phyloP scores from a whole-genome alignment of 495 filamentous ascomycete species.

The Melanomma pulvis-pyrius region DNA sequence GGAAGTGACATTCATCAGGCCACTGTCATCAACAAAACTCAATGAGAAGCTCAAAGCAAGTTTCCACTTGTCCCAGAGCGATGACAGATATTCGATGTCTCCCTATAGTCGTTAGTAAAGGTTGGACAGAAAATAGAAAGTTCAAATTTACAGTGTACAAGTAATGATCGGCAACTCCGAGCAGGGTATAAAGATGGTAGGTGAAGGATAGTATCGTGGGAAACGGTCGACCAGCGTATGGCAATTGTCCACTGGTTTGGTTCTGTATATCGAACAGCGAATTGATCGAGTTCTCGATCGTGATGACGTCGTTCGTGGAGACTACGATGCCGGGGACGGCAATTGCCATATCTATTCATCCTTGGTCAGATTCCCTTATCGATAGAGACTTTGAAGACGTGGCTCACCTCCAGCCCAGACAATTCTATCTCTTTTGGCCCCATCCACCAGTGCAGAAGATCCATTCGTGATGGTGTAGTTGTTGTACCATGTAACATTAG shows the following conservation, averaged over 20 bases:
- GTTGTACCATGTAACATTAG: constrained; percentile 39
- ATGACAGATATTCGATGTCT: constrained; percentile 32
- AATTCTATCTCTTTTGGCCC: constrained; percentile 30
- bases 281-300: constrained; percentile 52
- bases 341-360: constrained; percentile 48
- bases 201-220: constrained; percentile 36
- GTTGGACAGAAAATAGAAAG: not conserved
- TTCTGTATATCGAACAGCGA: constrained; percentile 52
- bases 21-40: constrained; percentile 43
- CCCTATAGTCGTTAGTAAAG: not conserved
- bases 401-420: constrained; percentile 22
- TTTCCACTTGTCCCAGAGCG: constrained; percentile 38
- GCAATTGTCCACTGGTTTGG: constrained; percentile 36
- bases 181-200: constrained; percentile 45
- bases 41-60: constrained; percentile 38
- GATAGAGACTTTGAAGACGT: not conserved
- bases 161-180: constrained; percentile 44
- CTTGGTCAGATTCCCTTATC: not conserved
- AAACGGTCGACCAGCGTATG: constrained; percentile 40
- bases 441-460: constrained; percentile 36
- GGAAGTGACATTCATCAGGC: constrained; percentile 41
- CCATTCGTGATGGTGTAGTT: constrained; percentile 56
- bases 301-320: constrained; percentile 50
- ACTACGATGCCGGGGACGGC: constrained; percentile 53
- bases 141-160: constrained; percentile 36